Conservation (phyloP, 768 basidiomycete genomes). For the Coprinellus micaceus region DNA sequence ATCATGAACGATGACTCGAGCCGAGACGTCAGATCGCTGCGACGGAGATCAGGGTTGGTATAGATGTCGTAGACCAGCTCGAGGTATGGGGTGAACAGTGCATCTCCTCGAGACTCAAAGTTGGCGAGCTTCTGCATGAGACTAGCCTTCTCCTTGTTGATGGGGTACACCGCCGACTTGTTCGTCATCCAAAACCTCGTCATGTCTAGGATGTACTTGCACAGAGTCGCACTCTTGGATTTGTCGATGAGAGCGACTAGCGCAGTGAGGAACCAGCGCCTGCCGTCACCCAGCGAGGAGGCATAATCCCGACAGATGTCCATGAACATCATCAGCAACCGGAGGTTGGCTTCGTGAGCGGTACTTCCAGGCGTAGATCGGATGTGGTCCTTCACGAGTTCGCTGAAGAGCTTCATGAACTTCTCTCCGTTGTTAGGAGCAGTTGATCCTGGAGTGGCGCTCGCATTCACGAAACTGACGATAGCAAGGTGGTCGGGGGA, state of each 20-base stretch:
- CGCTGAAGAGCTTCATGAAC: constrained; percentile 79
- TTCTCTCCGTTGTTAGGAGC: neutral
- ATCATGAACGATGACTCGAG: constrained; percentile 92
- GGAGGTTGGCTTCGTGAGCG: constrained; percentile 58
- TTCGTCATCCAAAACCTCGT: constrained; percentile 88
- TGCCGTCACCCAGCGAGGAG: constrained; percentile 81
- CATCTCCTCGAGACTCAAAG: constrained; percentile 77
- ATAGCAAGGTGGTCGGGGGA: constrained; percentile 50
- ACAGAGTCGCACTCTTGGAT: constrained; percentile 75
- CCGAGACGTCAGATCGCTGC: constrained; percentile 90
- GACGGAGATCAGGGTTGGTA: constrained; percentile 76
- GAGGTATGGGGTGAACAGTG: constrained; percentile 78
- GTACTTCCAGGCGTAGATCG: constrained; percentile 44
- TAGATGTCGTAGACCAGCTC: constrained; percentile 93
- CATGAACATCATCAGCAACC: constrained; percentile 70
- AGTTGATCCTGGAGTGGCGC: constrained; percentile 31
- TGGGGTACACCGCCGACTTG: constrained; percentile 80
- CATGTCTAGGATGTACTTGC: constrained; percentile 82
- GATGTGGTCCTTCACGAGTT: constrained; percentile 85
- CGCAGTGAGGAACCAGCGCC: constrained; percentile 73
- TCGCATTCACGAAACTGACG: constrained; percentile 53
- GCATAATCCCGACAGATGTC: constrained; percentile 83
- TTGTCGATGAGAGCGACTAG: constrained; percentile 85
- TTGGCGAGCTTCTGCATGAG: constrained; percentile 84
- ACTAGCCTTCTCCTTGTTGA: constrained; percentile 92